A percentile compares a stretch with the other conserved stretches of the same genome.
These are phyloP conservation scores for Epichloe glyceriae DNA, from an alignment of 2,329 filamentous ascomycete species.

Conservation along the genomic window DNA sequence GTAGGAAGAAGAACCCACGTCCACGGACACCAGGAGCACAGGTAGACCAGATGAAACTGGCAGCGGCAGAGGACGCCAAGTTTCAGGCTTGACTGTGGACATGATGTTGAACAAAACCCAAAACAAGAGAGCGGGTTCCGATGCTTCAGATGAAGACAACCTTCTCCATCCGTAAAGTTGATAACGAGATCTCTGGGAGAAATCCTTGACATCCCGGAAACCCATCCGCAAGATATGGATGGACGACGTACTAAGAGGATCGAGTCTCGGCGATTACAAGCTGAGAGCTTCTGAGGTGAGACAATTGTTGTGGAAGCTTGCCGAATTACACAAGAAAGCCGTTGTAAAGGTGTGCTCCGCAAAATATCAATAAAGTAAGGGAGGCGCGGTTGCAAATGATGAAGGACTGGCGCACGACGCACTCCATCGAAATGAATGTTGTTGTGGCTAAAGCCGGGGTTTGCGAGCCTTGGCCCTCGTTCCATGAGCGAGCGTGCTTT, in stretches of 20 bases:
- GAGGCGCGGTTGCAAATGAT: not conserved
- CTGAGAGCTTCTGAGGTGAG: conserved; percentile 1
- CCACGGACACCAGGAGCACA: conserved; percentile 48
- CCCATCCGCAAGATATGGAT: not conserved
- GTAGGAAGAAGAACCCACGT: conserved; percentile 45
- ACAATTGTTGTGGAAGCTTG: not conserved
- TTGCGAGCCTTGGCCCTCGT: not conserved
- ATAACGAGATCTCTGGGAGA: not conserved
- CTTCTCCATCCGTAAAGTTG: not conserved
- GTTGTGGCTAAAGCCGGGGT: not conserved
- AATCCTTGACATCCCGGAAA: not conserved
- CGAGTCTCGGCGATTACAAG: conserved; percentile 9
- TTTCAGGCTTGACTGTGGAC: conserved; percentile 10
- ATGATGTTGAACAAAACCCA: conserved; percentile 11
- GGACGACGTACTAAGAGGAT: not conserved
- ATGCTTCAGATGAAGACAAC: not conserved
- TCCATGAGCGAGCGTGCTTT: not conserved
- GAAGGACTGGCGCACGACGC: not conserved
- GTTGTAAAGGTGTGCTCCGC: conserved; percentile 4
- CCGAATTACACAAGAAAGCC: conserved; percentile 1
- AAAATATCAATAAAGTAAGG: not conserved
- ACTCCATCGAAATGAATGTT: not conserved
- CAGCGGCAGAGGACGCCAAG: conserved; percentile 31
- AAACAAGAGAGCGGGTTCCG: too few relatives aligned
- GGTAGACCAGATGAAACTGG: conserved; percentile 32